A percentile compares a stretch with the other conserved stretches of the same genome.
phyloP scores from a whole-genome alignment of 2,329 filamentous ascomycete genomes.

The Stemphylium lycopersici region DNA sequence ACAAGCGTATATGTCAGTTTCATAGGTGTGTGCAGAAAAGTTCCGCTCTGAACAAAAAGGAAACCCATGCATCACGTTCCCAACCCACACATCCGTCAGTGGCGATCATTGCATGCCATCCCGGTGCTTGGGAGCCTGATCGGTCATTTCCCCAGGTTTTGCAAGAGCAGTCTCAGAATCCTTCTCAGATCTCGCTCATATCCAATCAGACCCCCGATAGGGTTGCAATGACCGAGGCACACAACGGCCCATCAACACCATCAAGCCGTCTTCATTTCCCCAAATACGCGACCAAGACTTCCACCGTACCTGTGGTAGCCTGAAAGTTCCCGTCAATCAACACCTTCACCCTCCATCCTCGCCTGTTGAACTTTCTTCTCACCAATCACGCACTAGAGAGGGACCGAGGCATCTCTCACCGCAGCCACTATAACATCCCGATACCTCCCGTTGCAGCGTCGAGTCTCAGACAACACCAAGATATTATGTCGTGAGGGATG shows the following conservation, averaged over 20 bases:
- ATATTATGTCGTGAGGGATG: not conserved
- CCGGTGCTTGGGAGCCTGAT: conserved; percentile 18
- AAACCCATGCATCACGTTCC: not conserved
- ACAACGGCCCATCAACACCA: not conserved
- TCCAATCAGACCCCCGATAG: conserved; percentile 3
- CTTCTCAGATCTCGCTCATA: not conserved
- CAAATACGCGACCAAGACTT: not conserved
- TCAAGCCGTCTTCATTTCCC: not conserved
- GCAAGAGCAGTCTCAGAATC: not conserved
- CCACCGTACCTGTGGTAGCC: no score
- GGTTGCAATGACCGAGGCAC: conserved; percentile 4
- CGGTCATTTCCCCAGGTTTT: conserved; percentile 2
- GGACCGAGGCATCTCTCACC: conserved; percentile 4
- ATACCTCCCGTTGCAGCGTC: not conserved
- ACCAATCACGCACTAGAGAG: not conserved
- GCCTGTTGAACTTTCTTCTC: not conserved
- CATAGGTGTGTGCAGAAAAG: not conserved
- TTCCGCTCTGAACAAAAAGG: not conserved
- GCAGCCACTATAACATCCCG: not conserved
- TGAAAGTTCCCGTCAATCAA: not conserved
- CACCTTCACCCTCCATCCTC: not conserved
- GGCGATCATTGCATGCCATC: conserved; percentile 16
- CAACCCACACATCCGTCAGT: not conserved
- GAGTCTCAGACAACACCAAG: not conserved
- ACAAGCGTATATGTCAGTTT: not conserved